phyloP scores from a whole-genome alignment of 495 filamentous ascomycete species.

The Penicillium verhagenii region DNA sequence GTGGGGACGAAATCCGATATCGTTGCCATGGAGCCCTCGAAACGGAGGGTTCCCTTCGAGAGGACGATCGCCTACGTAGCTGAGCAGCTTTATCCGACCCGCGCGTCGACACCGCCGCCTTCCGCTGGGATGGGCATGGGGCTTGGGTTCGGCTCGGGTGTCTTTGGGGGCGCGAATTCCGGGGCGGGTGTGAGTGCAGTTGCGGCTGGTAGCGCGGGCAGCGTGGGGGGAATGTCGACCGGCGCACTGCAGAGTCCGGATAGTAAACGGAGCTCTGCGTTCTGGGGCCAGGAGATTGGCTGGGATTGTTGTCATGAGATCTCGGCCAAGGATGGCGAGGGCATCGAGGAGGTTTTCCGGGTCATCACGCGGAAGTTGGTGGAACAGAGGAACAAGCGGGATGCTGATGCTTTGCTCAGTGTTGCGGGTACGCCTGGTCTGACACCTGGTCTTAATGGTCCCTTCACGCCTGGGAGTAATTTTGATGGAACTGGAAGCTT shows the following conservation, averaged over 20 bases:
- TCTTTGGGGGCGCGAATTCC: constrained; percentile 6
- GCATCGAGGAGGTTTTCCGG: constrained; percentile 94
- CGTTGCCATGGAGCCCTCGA: constrained; percentile 73
- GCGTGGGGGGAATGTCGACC: constrained; percentile 22
- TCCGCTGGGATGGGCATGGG: constrained; percentile 42
- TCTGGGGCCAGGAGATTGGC: constrained; percentile 88
- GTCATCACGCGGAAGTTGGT: constrained; percentile 94
- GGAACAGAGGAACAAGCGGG: constrained; percentile 72
- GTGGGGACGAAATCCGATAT: constrained; percentile 95
- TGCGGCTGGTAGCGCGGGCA: constrained; percentile 7
- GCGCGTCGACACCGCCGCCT: constrained; percentile 62
- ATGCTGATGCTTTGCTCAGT: constrained; percentile 51
- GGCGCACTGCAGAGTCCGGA: constrained; percentile 60
- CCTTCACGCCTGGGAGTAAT: constrained; percentile 17
- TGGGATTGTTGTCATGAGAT: constrained; percentile 99
- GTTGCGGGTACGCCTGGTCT: constrained; percentile 40
- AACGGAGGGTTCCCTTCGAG: constrained; percentile 86
- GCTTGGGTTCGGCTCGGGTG: constrained; percentile 11
- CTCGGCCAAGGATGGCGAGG: constrained; percentile 89
- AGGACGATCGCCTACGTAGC: constrained; percentile 91
- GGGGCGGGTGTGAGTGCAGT: not conserved
- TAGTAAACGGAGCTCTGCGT: constrained; percentile 76
- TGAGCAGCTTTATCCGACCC: constrained; percentile 74
- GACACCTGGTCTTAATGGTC: constrained; percentile 4
- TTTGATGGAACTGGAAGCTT: constrained; percentile 47